Evolutionary conservation across 805 yeast genomes (phyloP).

Genomic region (Monosporozyma solicola): DNA sequence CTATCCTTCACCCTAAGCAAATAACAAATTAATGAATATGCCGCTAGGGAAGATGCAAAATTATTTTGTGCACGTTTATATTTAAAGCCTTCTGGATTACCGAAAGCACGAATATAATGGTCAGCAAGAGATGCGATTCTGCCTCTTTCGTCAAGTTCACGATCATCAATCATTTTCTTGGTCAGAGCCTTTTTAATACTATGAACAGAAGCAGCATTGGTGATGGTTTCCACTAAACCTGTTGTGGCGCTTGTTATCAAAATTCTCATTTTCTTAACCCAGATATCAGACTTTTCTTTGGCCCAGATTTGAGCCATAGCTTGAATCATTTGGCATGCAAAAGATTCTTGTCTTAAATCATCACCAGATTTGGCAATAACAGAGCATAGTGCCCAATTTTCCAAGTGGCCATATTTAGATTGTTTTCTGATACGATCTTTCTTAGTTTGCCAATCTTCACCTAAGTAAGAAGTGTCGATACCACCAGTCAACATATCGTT

Average conservation of each 20-base stretch:
- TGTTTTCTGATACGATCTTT: conserved; percentile 69
- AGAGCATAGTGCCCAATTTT: conserved; percentile 91
- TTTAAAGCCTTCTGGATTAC: conserved; percentile 44
- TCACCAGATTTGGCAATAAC: conserved; percentile 96
- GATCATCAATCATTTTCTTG: conserved; percentile 54
- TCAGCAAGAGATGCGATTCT: conserved; percentile 70
- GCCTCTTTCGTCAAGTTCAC: conserved; percentile 49
- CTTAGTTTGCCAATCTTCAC: conserved; percentile 89
- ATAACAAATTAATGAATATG: conserved; percentile 86
- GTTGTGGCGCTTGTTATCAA: conserved; percentile 83
- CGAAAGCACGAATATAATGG: conserved; percentile 71
- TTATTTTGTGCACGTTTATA: conserved; percentile 73
- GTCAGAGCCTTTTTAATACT: conserved; percentile 91
- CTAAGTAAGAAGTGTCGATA: conserved; percentile 53
- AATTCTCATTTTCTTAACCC: conserved; percentile 93
- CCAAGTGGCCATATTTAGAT: conserved; percentile 75
- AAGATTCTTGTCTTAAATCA: conserved; percentile 93
- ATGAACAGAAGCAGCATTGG: conserved; percentile 87
- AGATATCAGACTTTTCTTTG: conserved; percentile 54
- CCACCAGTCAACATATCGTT: conserved; percentile 87
- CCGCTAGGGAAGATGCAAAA: conserved; percentile 80
- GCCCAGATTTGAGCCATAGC: conserved; percentile 84
- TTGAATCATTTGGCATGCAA: conserved; percentile 89
- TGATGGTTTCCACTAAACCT: conserved; percentile 92
- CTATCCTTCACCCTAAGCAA: conserved; percentile 89